Evolutionary conservation across 139 green algal species (phyloP), one percentile per base, ranked within the genome.

Genomic region (Spirogloea muscicola): DNA sequence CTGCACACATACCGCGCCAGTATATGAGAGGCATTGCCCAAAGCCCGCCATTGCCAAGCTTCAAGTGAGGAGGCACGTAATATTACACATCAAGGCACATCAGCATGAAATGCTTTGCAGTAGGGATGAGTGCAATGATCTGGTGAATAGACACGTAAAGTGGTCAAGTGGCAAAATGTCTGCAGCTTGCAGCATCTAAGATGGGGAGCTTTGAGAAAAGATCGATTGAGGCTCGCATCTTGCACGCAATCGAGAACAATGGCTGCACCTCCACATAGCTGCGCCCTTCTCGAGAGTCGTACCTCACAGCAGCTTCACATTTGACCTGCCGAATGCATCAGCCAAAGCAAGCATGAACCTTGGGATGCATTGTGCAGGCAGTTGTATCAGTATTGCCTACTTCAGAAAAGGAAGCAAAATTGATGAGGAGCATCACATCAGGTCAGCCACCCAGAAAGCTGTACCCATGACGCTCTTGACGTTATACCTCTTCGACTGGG

Each of bases 401-500:
- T 33, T 39, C 9, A 6, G 31, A 31, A 62, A 55, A 31, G 46
- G 46, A 55, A 55, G 46, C 46, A 55, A 55, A 21, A 55, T 31
- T 21, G 21, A 31, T 21, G 46, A 31, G 46, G 21, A 55, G 21
- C 46, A 31, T 55, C 21, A 55, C 46, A 21, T 55, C 46, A 21
- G 21, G 21, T 21, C 21, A 31, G 21, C 21, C 21, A 55, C 46
- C 21, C 46, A 21, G 46, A 21, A 55, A 55, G 21, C 21, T 21
- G 46, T 21, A 21, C 46, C 21, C 21, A 31, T 55, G 46, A 55
- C 21, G 46, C 21, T 21, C 21, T 21, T 55, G 55, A 64, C 10
- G 55, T 10, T 21, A 36, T 44, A 80, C 40, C 0, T 68, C 52
- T 2, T 55, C 69, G 4, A 77, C 55, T 13, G 85, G 86, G 61